These are phyloP conservation scores for Pseudoturritis turrita DNA, from an alignment of 345 rosid genomes.

Conservation along the genomic window DNA sequence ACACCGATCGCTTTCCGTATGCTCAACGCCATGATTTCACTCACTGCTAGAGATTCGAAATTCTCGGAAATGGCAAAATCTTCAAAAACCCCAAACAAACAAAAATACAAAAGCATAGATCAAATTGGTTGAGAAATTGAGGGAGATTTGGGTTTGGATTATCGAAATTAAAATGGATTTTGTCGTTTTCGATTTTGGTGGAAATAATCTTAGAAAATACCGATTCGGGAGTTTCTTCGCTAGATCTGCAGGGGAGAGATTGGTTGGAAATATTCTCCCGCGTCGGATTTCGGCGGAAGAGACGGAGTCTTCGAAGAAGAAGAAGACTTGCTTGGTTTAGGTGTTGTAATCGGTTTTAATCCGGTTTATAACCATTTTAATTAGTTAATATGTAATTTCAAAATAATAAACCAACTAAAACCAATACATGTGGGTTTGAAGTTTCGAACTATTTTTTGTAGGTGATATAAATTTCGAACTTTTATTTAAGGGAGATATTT, in stretches of 20 bases:
- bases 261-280: neutral
- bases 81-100: neutral
- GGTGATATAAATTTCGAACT: too few species aligned
- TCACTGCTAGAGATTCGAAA: too few species aligned
- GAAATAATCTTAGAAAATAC: conserved; percentile 7
- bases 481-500: too few species aligned
- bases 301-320: conserved; percentile 7
- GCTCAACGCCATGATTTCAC: conserved; percentile 57
- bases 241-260: conserved; percentile 15
- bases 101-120: neutral
- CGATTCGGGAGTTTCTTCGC: conserved; percentile 3
- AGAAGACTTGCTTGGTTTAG: too few species aligned
- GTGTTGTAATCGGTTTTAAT: too few species aligned
- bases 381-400: too few species aligned
- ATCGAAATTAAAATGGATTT: neutral
- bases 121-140: conserved; percentile 3
- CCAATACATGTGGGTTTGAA: too few species aligned
- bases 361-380: too few species aligned
- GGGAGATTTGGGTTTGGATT: neutral
- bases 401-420: too few species aligned
- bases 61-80: neutral
- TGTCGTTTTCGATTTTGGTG: neutral
- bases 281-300: neutral
- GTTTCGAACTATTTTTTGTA: too few species aligned
- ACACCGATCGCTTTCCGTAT: conserved; percentile 84